Percentiles rank a stretch among this genome's conserved stretches.
Evolutionary conservation across 192 early-diverging fungal genomes (phyloP).

Genomic region (Gonapodya prolifera): DNA sequence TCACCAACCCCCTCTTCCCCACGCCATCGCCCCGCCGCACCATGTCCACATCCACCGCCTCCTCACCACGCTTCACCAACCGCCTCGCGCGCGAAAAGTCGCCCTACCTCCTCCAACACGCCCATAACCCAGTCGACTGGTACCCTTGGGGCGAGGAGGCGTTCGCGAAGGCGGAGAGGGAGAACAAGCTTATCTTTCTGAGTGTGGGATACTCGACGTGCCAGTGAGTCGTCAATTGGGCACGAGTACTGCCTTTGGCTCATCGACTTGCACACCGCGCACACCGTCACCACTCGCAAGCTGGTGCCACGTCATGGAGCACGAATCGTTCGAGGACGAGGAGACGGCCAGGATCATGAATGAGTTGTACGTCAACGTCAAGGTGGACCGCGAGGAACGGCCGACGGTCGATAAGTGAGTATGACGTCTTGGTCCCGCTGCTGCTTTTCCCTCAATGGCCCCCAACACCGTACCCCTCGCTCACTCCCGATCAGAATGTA

Average conservation of each 20-base stretch:
- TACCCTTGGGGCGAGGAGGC: conserved; percentile 55
- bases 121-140: conserved; percentile 49
- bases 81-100: conserved; percentile 38
- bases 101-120: conserved; percentile 40
- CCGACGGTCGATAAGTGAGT: neutral
- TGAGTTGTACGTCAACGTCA: conserved; percentile 41
- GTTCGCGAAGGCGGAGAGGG: conserved; percentile 31
- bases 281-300: conserved; percentile 5
- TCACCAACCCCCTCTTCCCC: no score
- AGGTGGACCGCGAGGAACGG: conserved; percentile 25
- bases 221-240: conserved; percentile 22
- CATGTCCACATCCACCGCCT: neutral
- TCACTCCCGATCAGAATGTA: neutral
- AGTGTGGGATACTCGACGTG: conserved; percentile 56
- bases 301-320: conserved; percentile 56
- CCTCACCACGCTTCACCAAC: conserved; percentile 21
- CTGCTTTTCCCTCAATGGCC: conserved; percentile 14
- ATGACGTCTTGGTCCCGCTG: neutral
- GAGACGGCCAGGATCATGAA: conserved; percentile 45
- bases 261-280: neutral
- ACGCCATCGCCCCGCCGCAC: no score
- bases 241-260: neutral
- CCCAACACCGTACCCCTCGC: neutral
- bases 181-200: conserved; percentile 47
- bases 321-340: conserved; percentile 49